Percentiles rank a stretch among this genome's conserved stretches.
Evolutionary conservation across 768 basidiomycete genomes (phyloP).

Genomic region (Russula ochroleuca): DNA sequence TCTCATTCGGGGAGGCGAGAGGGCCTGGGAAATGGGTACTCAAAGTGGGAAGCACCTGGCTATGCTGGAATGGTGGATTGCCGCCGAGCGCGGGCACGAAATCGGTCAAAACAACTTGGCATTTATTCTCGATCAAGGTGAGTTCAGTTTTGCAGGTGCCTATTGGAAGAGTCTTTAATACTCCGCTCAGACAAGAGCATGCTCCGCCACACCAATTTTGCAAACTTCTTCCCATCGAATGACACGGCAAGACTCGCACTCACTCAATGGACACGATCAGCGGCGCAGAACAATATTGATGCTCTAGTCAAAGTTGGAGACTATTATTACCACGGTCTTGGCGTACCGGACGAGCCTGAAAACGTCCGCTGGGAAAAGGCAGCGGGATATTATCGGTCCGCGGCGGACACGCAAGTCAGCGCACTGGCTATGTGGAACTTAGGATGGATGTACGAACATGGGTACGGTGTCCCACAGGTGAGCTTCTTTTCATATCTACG

Average conservation of each 20-base stretch:
- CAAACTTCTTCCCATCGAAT: slow-evolving; percentile 69
- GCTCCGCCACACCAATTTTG: slow-evolving; percentile 61
- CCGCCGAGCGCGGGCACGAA: slow-evolving; percentile 89
- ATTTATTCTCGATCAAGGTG: slow-evolving; percentile 87
- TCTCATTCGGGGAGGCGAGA: slow-evolving; percentile 74
- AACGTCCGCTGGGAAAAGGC: slow-evolving; percentile 77
- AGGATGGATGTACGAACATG: slow-evolving; percentile 99
- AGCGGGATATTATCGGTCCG: slow-evolving; percentile 89
- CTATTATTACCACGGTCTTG: slow-evolving; percentile 90
- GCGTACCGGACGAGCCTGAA: slow-evolving; percentile 66
- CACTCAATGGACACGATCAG: slow-evolving; percentile 92
- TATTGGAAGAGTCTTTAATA: slow-evolving; percentile 3
- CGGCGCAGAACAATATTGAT: slow-evolving; percentile 92
- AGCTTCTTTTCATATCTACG: slow-evolving; percentile 16
- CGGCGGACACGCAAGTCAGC: slow-evolving; percentile 87
- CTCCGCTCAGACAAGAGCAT: slow-evolving; percentile 58
- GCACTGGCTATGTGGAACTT: slow-evolving; percentile 98
- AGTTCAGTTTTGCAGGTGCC: slow-evolving; percentile 25
- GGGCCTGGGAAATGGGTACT: slow-evolving; percentile 63
- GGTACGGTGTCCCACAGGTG: slow-evolving; percentile 85
- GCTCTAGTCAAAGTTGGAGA: slow-evolving; percentile 97
- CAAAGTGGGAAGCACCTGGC: slow-evolving; percentile 76
- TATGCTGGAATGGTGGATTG: slow-evolving; percentile 91
- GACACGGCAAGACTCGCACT: slow-evolving; percentile 80
- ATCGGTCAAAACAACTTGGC: slow-evolving; percentile 94